Evolutionary conservation across 1,284 basidiomycete genomes (phyloP).

Genomic region (Lentinula novae-zelandiae): DNA sequence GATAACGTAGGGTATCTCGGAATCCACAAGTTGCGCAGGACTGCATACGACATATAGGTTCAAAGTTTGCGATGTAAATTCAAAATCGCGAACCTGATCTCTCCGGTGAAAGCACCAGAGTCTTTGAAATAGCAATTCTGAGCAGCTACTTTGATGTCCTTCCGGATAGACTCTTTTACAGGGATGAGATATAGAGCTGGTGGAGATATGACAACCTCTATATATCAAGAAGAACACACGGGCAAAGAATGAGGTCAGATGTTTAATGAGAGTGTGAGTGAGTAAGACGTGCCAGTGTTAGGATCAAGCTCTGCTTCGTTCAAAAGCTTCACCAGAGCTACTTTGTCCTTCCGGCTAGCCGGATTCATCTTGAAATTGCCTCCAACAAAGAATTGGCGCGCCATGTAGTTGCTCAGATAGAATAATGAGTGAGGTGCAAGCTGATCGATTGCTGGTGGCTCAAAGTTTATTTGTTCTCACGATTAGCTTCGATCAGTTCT

Average conservation of each 20-base stretch:
- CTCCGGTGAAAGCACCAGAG: slow-evolving; percentile 93
- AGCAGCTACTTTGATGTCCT: slow-evolving; percentile 76
- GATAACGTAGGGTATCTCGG: slow-evolving; percentile 88
- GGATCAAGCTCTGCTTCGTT: slow-evolving; percentile 78
- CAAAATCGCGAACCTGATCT: slow-evolving; percentile 65
- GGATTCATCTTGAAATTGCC: slow-evolving; percentile 98
- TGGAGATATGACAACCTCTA: slow-evolving; percentile 91
- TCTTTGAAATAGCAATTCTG: slow-evolving; percentile 90
- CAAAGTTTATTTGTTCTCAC: too few species aligned
- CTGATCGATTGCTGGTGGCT: too few species aligned
- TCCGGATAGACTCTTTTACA: slow-evolving; percentile 54
- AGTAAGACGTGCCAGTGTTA: slow-evolving; percentile 50
- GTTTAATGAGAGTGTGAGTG: too few species aligned
- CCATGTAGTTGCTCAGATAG: slow-evolving; percentile 45
- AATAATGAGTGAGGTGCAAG: neutral
- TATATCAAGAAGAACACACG: slow-evolving; percentile 1
- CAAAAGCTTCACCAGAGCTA: slow-evolving; percentile 60
- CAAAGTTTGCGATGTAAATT: neutral
- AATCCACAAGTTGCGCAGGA: slow-evolving; percentile 81
- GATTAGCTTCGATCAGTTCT: too few species aligned
- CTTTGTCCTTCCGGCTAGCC: slow-evolving; percentile 59
- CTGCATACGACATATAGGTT: slow-evolving; percentile 31
- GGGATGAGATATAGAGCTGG: slow-evolving; percentile 85
- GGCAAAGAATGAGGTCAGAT: neutral
- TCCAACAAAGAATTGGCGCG: slow-evolving; percentile 85